Percentiles rank a stretch among this genome's conserved stretches.
phyloP scores from a whole-genome alignment of 495 filamentous ascomycete genomes.

The Parachaetomium inaequale region DNA sequence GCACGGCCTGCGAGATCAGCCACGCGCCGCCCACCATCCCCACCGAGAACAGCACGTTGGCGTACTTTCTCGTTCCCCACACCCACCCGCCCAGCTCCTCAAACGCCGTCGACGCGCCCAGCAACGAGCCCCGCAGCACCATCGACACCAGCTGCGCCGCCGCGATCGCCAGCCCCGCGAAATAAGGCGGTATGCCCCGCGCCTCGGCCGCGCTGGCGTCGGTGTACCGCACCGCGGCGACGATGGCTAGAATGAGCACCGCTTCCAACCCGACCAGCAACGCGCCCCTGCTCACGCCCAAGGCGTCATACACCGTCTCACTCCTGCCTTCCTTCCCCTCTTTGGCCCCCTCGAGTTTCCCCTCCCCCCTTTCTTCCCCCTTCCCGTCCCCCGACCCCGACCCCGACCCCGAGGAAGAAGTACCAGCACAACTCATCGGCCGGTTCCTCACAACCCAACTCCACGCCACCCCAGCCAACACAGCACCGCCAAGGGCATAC shows the following conservation, averaged over 20 bases:
- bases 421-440: not conserved
- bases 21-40: constrained; percentile 46
- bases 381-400: not conserved
- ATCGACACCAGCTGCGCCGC: constrained; percentile 46
- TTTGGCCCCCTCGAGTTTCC: not conserved
- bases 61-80: constrained; percentile 35
- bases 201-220: constrained; percentile 28
- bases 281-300: constrained; percentile 28
- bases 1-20: constrained; percentile 27
- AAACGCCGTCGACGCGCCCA: constrained; percentile 52
- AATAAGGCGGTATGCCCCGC: constrained; percentile 33
- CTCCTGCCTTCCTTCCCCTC: no score
- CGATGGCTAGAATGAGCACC: constrained; percentile 29
- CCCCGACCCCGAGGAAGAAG: not conserved
- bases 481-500: constrained; percentile 41
- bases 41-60: constrained; percentile 41
- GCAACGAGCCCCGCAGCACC: constrained; percentile 37
- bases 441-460: constrained; percentile 26
- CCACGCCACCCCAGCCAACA: constrained; percentile 44
- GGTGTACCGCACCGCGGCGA: constrained; percentile 27
- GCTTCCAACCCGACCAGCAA: constrained; percentile 33
- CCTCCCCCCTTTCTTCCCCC: not conserved
- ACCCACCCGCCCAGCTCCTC: constrained; percentile 51
- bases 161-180: constrained; percentile 51
- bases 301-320: constrained; percentile 11